Evolutionary conservation across 768 basidiomycete genomes (phyloP), one percentile per base, ranked within the genome.

Genomic region (Phaeolepiota aurea): DNA sequence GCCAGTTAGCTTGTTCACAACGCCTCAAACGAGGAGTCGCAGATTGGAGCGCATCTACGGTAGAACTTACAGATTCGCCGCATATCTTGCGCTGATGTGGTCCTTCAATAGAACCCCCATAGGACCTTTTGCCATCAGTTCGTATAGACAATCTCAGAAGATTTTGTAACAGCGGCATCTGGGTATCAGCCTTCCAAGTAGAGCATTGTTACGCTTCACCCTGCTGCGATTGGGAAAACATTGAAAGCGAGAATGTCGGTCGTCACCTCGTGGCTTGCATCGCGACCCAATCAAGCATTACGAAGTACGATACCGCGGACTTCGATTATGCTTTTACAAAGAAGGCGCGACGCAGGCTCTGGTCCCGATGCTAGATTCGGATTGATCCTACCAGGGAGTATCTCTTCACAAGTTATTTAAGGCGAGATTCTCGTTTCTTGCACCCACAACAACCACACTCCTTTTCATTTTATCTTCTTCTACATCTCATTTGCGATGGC

Each of bases 291-390:
- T 55, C 38, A 46, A 49, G 51, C 48, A 49, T 44, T 51, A 42
- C 48, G 49, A 51, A 46, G 49, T 46, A 57, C 56, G 51, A 61
- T 54, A 55, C 65, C 65, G 65, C 67, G 65, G 67, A 60, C 64
- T 64, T 67, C 63, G 54, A 49, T 58, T 53, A 52, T 32, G 20
- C 41, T 55, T 55, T 45, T 54, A 59, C 51, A 37, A 55, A 55
- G 44, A 36, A 44, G 33, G 41, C 22, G 28, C 20, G 25, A 22
- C n/a, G 31, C 38, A 42, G 4, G 16, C 36, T 12, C 30, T 7
- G 23, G 10, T 36, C 31, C 36, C 37, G 28, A 32, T 43, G 36
- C 48, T 41, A 44, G 42, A 42, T 46, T 42, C 32, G 44, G 48
- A 32, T 40, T 48, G 48, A 48, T 48, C 48, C 48, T 48, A 45